Conservation (phyloP, 208 protist genomes). For the Hexamita inflata region DNA sequence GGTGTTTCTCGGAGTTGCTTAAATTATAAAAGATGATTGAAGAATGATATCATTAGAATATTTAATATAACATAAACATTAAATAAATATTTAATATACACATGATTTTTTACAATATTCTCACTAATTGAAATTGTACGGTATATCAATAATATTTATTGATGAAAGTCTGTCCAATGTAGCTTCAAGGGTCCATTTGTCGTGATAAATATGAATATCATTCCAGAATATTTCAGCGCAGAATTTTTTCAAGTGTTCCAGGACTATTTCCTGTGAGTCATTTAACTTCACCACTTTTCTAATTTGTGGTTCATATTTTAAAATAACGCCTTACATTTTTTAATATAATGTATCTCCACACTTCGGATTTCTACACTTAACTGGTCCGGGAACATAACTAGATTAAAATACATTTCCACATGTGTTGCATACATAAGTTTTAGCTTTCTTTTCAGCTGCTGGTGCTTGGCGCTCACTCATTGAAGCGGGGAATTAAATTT, state of each 20-base stretch:
- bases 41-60: too few species aligned
- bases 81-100: too few species aligned
- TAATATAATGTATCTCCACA: neutral
- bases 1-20: too few species aligned
- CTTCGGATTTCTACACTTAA: neutral
- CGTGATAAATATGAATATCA: neutral
- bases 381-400: neutral
- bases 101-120: too few species aligned
- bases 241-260: neutral
- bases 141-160: neutral
- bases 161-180: neutral
- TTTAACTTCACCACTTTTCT: neutral
- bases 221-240: neutral
- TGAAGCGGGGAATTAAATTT: too few species aligned
- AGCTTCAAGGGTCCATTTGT: neutral
- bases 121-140: neutral
- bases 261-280: neutral
- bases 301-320: neutral
- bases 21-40: too few species aligned
- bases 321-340: neutral
- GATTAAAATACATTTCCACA: neutral
- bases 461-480: too few species aligned
- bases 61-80: too few species aligned
- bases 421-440: neutral
- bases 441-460: neutral